Base-by-base conservation (phyloP, 2,329 filamentous ascomycete genomes). In the Claviceps arundinis region DNA sequence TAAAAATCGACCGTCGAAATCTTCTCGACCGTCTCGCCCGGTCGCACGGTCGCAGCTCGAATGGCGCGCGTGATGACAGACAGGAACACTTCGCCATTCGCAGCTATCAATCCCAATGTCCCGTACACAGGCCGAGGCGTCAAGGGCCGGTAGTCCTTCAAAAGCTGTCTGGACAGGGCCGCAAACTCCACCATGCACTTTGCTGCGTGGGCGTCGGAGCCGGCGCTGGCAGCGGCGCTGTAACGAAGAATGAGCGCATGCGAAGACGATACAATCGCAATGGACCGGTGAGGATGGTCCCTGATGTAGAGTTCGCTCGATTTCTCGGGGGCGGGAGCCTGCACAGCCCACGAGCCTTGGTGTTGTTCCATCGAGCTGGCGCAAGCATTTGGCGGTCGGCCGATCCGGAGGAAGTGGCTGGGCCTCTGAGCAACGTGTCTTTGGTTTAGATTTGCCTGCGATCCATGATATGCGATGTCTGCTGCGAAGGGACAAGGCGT, bases 1-100 rank as follows among this genome's bases (percentile, higher is more conserved):
- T 95, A 88, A 66, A 97, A 97, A 58, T 93, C 87, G 54, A 96
- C 91, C 19, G 79, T 82, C 55, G 83, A 77, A 60, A 97, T 97
- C 66, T 84, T 83, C 69, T 93, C 87, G 24, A 96, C 84, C 4
- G 85, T 91, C 73, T 97, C 91, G 47, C 88, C 88, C 0, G 89
- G 89, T 47, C 89, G 78, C 47, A 96, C 77, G 1, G 81, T 89
- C 16, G 90, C 91, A 5, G 90, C 89, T 56, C 84, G 81, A 19
- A 80, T 77, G 40, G 88, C 85, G 46, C 82, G 81, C 30, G 87
- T 94, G 50, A 97, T 87, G 53, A 96, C 85, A 55, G 89, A 93
- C 16, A 97, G 73, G 65, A 97, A 97, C 14, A 96, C 84, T 71
- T 96, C 89, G 54, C 81, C 77, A 56, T 83, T 81, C 56, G 95